Base-by-base conservation (phyloP, 148 eudicot species). In the Oxyria digyna region DNA sequence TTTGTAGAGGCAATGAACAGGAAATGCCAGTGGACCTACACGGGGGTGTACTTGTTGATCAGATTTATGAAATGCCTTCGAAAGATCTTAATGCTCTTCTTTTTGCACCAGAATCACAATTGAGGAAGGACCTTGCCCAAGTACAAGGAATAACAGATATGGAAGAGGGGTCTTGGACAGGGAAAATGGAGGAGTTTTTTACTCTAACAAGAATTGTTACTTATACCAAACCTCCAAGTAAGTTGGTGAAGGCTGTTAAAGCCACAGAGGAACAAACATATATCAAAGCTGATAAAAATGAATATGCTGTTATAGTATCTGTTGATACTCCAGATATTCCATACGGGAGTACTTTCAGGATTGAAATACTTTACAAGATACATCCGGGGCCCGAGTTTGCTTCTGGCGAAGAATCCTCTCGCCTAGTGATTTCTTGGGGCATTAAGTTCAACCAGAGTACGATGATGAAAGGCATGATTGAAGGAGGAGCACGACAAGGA, bases 291-390 rank as follows among this genome's bases (percentile, higher is more conserved):
- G 84, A 84, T 72, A 81, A 81, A 42, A 70, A 54, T 23, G 89
- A 81, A 78, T 89, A 84, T 80, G 83, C 84, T 41, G 81, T 89
- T 71, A 63, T 72, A 62, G 85, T 85, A 38, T 62, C 42, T 33
- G 89, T 89, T 35, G 83, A 80, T 42, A 91, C 97, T 65, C 97
- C 97, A 8, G 97, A 89, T 77, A 96, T 87, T 41, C 96, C 96
- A 20, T 91, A 87, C 68, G 97, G 97, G 17, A 87, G 38, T 43
- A 73, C 86, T 29, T 91, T 91, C 72, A 84, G 69, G 69, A 64
- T 87, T 35, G 85, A 89, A 70, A 66, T 91, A 64, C 85, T 91
- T 31, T 89, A 91, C 67, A 78, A 79, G 72, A 84, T 91, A 67
- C 76, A 63, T 72, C 87, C 86, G 8, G 92, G 97, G 8, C 83